Conservation (phyloP, 2,329 filamentous ascomycete species). For the Aspergillus pseudoviridinutans region DNA sequence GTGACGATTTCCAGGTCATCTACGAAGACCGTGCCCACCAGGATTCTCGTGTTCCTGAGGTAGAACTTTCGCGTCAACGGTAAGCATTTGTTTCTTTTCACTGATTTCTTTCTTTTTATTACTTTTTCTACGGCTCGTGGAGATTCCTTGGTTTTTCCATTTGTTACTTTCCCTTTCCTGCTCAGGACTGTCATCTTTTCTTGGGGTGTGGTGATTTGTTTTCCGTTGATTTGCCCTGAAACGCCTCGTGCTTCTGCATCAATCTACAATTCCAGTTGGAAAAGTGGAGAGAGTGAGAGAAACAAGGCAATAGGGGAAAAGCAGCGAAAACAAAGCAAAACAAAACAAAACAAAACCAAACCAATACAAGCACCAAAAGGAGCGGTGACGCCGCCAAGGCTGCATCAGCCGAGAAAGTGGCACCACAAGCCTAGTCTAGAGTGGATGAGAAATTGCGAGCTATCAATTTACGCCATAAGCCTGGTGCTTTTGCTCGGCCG, state of each 20-base stretch:
- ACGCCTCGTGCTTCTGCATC: not conserved
- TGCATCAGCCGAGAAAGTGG: not conserved
- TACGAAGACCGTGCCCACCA: conserved; percentile 35
- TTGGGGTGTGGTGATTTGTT: not conserved
- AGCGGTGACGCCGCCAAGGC: not conserved
- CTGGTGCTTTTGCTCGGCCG: conserved; percentile 10
- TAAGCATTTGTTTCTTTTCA: conserved; percentile 33
- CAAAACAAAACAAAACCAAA: not conserved
- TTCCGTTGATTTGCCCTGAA: not conserved
- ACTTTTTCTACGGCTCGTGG: conserved; percentile 7
- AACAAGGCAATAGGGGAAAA: not conserved
- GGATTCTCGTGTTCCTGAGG: conserved; percentile 39
- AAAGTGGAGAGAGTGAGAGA: not conserved
- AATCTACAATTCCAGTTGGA: not conserved
- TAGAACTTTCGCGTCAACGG: conserved; percentile 50
- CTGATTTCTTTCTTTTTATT: conserved; percentile 8
- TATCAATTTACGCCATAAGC: not conserved
- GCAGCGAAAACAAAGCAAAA: not conserved
- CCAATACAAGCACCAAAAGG: not conserved
- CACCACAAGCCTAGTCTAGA: not conserved
- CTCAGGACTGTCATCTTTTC: not conserved
- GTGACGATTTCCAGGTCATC: conserved; percentile 16
- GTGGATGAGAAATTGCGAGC: not conserved
- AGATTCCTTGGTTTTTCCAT: conserved; percentile 6
- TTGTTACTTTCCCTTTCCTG: not conserved